phyloP scores from a whole-genome alignment of 805 yeast genomes.

The Wickerhamomyces subpelliculosus region DNA sequence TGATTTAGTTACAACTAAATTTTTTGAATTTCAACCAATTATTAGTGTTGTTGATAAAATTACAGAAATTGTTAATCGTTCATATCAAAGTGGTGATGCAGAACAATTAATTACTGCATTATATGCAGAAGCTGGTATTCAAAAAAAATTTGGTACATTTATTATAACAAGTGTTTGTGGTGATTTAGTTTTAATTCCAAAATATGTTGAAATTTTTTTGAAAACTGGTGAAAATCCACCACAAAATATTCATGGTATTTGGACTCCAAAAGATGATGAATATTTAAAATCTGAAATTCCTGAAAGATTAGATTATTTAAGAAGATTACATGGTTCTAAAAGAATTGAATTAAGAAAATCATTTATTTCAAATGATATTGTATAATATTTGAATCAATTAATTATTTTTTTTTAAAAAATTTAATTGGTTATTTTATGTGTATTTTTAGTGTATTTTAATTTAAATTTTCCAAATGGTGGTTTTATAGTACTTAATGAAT shows the following conservation, averaged over 20 bases:
- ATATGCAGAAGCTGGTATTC: constrained; percentile 35
- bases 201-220: constrained; percentile 33
- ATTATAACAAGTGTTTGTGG: constrained; percentile 38
- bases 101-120: constrained; percentile 34
- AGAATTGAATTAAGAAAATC: constrained; percentile 35
- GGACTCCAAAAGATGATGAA: constrained; percentile 38
- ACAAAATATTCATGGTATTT: constrained; percentile 34
- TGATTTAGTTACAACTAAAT: constrained; percentile 27
- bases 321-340: constrained; percentile 32
- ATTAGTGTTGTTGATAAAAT: constrained; percentile 27
- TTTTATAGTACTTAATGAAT: no score
- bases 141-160: constrained; percentile 34
- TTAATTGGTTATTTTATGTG: neutral
- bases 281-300: constrained; percentile 26
- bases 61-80: constrained; percentile 32
- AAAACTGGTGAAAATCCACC: constrained; percentile 37
- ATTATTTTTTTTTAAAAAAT: neutral
- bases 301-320: constrained; percentile 27
- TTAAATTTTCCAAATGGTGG: no score
- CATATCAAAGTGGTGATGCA: constrained; percentile 35
- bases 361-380: constrained; percentile 30
- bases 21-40: constrained; percentile 28
- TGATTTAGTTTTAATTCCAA: constrained; percentile 34
- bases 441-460: no score
- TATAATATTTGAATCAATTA: constrained; percentile 9